Evolutionary conservation across 306 rosid genomes (phyloP), one percentile per base, ranked within the genome.

Genomic region (Lathyrus aphaca): DNA sequence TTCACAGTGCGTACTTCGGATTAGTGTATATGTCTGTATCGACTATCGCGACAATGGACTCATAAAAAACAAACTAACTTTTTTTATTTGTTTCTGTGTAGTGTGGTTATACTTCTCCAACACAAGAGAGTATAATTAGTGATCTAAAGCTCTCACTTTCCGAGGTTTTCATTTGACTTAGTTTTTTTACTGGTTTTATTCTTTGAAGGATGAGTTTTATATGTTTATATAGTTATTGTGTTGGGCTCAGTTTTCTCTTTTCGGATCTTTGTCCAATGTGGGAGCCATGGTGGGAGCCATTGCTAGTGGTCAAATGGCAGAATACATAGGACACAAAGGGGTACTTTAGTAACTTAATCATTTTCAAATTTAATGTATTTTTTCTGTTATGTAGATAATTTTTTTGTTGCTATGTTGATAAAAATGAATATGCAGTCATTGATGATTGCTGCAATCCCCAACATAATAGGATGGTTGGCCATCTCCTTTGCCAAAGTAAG

Each of bases 211-310:
- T n/a, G 51, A 14, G n/a, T 5, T 14, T 45, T 45, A 14, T 45
- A 1, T n/a, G 16, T 6, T 1, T 45, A 40, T 25, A 29, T 25
- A 32, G 38, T 32, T 32, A 18, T 3, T 56, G 63, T 56, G 39
- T 56, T 56, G 39, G 74, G 13, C 12, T 4, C 78, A 90, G 96
- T 90, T 77, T 64, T 90, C 96, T 59, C 0, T 85, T 48, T 87
- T 90, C 30, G 96, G 93, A 59, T 90, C 96, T 65, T 79, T 90
- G n/a, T 85, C 96, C 6, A 90, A 90, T 65, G 96, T 90, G 64
- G 96, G 96, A n/a, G 96, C 93, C 4, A 85, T 90, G 96, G 89
- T 90, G 56, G 96, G 96, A 19, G 96, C 96, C 50, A 82, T 90
- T 49, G 83, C 91, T 10, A 90, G 96, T 81, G 96, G 96, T 72